Evolutionary conservation across 768 basidiomycete species (phyloP), one percentile per base, ranked within the genome.

Genomic region (Phanerochaete carnosa): DNA sequence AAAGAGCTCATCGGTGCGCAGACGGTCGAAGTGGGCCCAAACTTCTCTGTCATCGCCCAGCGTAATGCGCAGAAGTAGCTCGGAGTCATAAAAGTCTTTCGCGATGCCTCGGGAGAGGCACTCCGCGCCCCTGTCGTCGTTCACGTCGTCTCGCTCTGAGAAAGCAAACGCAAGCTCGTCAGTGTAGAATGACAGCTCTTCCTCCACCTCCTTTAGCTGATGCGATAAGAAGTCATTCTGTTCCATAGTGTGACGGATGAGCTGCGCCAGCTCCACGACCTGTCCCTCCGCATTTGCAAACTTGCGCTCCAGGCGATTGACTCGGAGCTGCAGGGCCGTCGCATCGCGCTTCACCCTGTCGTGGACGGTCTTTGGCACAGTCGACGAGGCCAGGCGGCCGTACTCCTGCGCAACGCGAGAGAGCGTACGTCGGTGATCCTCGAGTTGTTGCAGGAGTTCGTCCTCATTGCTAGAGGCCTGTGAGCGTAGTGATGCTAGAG

Each of bases 221-320:
- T 33, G 45, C 13, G 58, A 35, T 28, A 90, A 74, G 7, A 82
- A 65, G 12, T 62, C 61, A 62, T 82, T 88, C 54, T 84, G 77
- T 15, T 86, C 83, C 49, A 80, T 80, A 28, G 75, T 72, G 28
- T 84, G 80, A 26, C 87, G 84, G 65, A 88, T 76, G 45, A 91
- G 79, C 61, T 82, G 74, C 1, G 84, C 83, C 8, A 92, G 74
- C 62, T 90, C 88, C 13, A 75, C 70, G 23, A 88, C 86, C 68
- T 91, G 88, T 19, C 74, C 83, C 58, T 90, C 85, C 4, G 87
- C 77, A 66, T 87, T 88, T 43, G 82, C 83, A 15, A 90, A 75
- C 70, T 87, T 89, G 61, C 89, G 83, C 65, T 88, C 84, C 13
- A 90, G 73, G 29, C 88, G 84, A 28, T 77, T 70, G 26, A 75